Evolutionary conservation across 495 filamentous ascomycete species (phyloP).

Genomic region (Xylaria bambusicola): DNA sequence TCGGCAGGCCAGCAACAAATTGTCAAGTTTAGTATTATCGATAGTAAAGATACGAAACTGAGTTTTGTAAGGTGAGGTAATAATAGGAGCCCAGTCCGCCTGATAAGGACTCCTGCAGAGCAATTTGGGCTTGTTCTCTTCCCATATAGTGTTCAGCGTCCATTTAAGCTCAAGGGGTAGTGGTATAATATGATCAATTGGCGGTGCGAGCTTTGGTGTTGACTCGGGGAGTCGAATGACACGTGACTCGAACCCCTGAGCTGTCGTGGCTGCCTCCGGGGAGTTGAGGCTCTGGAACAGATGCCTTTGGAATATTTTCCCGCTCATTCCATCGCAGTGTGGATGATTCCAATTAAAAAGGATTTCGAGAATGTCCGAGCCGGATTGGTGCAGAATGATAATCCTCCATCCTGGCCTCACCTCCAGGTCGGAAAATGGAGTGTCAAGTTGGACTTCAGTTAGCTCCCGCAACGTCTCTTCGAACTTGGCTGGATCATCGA

Average conservation of each 20-base stretch:
- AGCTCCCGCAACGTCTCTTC: conserved; percentile 19
- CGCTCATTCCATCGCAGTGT: conserved; percentile 18
- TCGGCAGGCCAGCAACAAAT: conserved; percentile 24
- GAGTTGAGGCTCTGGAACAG: conserved; percentile 5
- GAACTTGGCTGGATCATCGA: conserved; percentile 5
- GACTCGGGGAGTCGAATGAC: conserved; percentile 2
- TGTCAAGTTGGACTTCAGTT: conserved; percentile 20
- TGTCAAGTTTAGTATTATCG: conserved; percentile 7
- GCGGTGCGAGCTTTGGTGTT: conserved; percentile 9
- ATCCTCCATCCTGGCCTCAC: conserved; percentile 21
- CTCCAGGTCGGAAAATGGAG: conserved; percentile 17
- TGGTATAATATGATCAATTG: conserved; percentile 14
- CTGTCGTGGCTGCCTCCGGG: background rate
- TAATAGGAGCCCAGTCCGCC: conserved; percentile 17
- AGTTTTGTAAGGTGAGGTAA: conserved; percentile 20
- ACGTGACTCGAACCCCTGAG: too few relatives aligned
- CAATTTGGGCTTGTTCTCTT: conserved; percentile 13
- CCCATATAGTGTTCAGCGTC: conserved; percentile 9
- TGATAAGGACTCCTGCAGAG: conserved; percentile 6
- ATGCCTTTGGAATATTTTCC: conserved; percentile 19
- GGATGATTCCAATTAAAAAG: conserved; percentile 24
- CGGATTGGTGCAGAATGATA: conserved; percentile 8
- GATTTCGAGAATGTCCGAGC: conserved; percentile 1
- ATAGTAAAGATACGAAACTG: conserved; percentile 23
- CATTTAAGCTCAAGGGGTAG: conserved; percentile 16